phyloP scores from a whole-genome alignment of 345 rosid species.

The Cardamine chenopodiifolia region DNA sequence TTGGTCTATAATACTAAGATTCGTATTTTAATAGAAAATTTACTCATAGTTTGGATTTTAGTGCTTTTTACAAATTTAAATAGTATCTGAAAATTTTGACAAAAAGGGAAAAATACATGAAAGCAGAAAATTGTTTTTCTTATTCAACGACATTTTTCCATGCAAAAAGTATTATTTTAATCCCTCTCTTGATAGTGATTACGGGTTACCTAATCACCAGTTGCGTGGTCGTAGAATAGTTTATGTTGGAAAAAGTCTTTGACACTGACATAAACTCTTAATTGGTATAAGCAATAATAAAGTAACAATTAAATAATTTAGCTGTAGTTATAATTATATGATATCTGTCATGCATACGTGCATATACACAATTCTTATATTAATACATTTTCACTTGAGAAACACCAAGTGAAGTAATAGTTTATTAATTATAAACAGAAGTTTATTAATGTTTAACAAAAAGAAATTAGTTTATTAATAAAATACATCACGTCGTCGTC shows the following conservation, averaged over 20 bases:
- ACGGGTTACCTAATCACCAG: constrained; percentile 25
- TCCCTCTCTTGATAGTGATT: neutral
- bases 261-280: constrained; percentile 13
- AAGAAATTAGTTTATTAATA: too few relatives aligned
- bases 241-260: constrained; percentile 26
- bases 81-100: neutral
- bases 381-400: neutral
- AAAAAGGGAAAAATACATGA: neutral
- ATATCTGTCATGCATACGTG: constrained; percentile 30
- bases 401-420: constrained; percentile 29
- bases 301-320: neutral
- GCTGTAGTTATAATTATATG: neutral
- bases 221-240: constrained; percentile 21
- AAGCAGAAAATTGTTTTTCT: neutral
- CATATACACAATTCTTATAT: neutral
- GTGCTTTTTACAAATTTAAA: too few relatives aligned
- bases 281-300: neutral
- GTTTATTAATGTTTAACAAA: too few relatives aligned
- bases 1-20: too few relatives aligned
- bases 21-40: too few relatives aligned
- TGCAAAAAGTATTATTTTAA: neutral
- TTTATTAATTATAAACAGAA: too few relatives aligned
- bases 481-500: neutral
- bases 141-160: too few relatives aligned
- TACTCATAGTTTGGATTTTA: neutral